phyloP scores from a whole-genome alignment of 2,329 filamentous ascomycete genomes.

The Ascocoryne sarcoides region DNA sequence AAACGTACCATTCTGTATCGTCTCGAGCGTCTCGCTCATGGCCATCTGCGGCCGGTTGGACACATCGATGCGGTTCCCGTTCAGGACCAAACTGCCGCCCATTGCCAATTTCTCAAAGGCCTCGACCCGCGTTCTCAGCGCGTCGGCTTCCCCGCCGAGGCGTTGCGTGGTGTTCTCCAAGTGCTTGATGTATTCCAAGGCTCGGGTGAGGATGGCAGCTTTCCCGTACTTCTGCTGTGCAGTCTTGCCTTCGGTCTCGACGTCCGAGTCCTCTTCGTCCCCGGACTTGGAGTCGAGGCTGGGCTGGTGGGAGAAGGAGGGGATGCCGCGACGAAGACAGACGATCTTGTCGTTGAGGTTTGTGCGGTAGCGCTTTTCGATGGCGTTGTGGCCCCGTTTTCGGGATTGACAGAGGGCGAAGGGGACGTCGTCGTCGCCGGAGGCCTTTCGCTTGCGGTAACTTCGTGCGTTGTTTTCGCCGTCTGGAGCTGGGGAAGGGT shows the following conservation, averaged over 20 bases:
- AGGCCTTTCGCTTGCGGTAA: slow-evolving; percentile 11
- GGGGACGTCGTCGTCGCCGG: slow-evolving; percentile 3
- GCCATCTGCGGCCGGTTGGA: neutral
- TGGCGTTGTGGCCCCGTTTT: slow-evolving; percentile 13
- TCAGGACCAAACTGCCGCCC: neutral
- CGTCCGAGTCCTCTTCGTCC: slow-evolving; percentile 7
- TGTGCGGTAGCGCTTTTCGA: slow-evolving; percentile 16
- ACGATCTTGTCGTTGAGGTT: slow-evolving; percentile 20
- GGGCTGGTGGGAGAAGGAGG: slow-evolving; percentile 2
- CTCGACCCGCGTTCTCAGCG: slow-evolving; percentile 8
- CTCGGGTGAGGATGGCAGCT: slow-evolving; percentile 16
- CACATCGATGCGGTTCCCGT: neutral
- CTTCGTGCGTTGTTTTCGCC: slow-evolving; percentile 5
- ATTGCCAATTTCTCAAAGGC: slow-evolving; percentile 8
- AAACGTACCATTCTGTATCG: slow-evolving; percentile 11
- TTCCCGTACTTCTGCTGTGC: slow-evolving; percentile 16
- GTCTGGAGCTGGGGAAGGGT: slow-evolving; percentile 7
- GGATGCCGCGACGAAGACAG: slow-evolving; percentile 10
- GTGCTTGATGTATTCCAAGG: slow-evolving; percentile 18
- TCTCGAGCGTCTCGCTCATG: slow-evolving; percentile 11
- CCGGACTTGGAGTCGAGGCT: slow-evolving; percentile 1
- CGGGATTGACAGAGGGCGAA: slow-evolving; percentile 8
- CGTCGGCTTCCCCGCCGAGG: slow-evolving; percentile 10
- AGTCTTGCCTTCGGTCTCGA: slow-evolving; percentile 6
- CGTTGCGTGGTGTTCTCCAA: slow-evolving; percentile 14